These are phyloP conservation scores for Cinnamomum chago DNA, from an alignment of 164 flowering plant species.

Conservation along the genomic window DNA sequence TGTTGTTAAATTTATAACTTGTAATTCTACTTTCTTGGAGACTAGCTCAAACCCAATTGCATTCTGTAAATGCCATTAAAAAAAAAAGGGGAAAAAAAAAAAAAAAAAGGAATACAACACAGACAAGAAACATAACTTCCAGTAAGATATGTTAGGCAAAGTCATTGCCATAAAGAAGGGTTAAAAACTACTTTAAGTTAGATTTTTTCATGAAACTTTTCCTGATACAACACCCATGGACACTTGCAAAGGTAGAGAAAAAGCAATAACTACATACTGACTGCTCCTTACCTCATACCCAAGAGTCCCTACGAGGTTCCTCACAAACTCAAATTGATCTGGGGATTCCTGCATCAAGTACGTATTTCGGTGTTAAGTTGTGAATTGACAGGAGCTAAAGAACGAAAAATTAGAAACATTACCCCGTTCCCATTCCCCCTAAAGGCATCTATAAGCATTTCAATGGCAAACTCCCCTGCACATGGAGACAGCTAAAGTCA, in stretches of 20 bases:
- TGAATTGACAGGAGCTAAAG: background rate
- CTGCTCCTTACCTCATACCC: conserved; percentile 55
- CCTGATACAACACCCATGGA: background rate
- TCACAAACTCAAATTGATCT: conserved; percentile 49
- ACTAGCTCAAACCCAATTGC: background rate
- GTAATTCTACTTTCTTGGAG: no score
- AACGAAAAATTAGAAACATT: conserved; percentile 3
- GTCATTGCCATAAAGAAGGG: no score
- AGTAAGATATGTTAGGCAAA: background rate
- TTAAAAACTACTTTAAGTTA: no score
- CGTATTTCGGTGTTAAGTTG: conserved; percentile 7
- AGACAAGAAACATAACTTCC: background rate
- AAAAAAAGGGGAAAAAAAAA: background rate
- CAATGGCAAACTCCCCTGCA: conserved; percentile 66
- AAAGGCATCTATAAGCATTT: conserved; percentile 44
- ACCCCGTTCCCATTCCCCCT: conserved; percentile 44
- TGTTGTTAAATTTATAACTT: no score
- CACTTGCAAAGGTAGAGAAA: background rate
- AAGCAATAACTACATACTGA: background rate
- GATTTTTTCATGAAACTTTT: no score
- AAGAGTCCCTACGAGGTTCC: conserved; percentile 40
- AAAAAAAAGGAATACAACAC: background rate
- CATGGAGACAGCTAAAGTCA: background rate
- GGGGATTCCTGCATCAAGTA: conserved; percentile 45
- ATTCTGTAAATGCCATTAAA: background rate